phyloP scores from a whole-genome alignment of 2,329 filamentous ascomycete species.

The Fusarium sp. region DNA sequence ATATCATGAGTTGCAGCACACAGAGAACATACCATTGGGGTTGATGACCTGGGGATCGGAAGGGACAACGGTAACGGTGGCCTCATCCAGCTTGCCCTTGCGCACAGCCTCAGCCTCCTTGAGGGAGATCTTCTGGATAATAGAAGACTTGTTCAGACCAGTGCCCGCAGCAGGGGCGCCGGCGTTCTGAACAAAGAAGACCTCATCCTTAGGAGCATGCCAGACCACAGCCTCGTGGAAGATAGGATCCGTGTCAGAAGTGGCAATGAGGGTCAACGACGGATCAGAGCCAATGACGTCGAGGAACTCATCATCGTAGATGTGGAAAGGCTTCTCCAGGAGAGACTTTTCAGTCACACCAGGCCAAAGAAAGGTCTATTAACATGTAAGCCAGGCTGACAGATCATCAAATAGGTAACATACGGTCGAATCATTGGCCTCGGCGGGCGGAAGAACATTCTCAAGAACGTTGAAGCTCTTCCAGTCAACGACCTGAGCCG shows the following conservation, averaged over 20 bases:
- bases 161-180: slow-evolving; percentile 60
- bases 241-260: slow-evolving; percentile 56
- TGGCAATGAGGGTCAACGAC: slow-evolving; percentile 61
- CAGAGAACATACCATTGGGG: slow-evolving; percentile 57
- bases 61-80: slow-evolving; percentile 56
- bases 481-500: slow-evolving; percentile 38
- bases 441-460: slow-evolving; percentile 24
- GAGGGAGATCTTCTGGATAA: slow-evolving; percentile 63
- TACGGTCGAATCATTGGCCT: slow-evolving; percentile 33
- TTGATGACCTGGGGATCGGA: slow-evolving; percentile 60
- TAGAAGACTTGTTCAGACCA: slow-evolving; percentile 61
- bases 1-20: too few species aligned
- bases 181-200: slow-evolving; percentile 67
- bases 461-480: slow-evolving; percentile 37
- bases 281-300: slow-evolving; percentile 62
- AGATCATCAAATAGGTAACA: neutral
- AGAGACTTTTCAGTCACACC: slow-evolving; percentile 39
- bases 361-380: slow-evolving; percentile 34
- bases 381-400: neutral
- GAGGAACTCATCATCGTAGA: slow-evolving; percentile 63
- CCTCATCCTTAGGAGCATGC: slow-evolving; percentile 60
- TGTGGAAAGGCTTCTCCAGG: slow-evolving; percentile 35
- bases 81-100: slow-evolving; percentile 43
- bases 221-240: slow-evolving; percentile 69
- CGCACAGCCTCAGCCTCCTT: slow-evolving; percentile 51